phyloP scores from a whole-genome alignment of 331 rosid species.

The Dryas integrifolia region DNA sequence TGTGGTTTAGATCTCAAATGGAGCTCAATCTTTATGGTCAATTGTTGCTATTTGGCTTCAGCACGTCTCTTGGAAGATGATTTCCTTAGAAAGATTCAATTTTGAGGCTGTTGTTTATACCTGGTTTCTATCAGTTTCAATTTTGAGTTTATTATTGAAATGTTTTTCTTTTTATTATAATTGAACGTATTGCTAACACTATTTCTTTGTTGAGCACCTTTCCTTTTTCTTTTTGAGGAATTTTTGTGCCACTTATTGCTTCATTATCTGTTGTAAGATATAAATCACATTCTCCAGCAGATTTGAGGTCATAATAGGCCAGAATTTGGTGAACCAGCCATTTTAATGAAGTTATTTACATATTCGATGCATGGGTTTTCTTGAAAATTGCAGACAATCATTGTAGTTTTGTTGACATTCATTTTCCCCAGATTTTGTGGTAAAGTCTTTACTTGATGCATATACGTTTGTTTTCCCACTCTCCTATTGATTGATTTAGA shows the following conservation, averaged over 20 bases:
- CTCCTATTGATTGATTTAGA: too few species aligned
- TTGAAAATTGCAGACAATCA: background rate
- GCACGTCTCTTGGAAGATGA: background rate
- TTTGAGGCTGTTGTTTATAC: background rate
- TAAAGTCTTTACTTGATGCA: background rate
- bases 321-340: background rate
- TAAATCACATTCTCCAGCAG: constrained; percentile 3
- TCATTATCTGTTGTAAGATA: background rate
- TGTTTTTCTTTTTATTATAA: background rate
- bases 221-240: too few species aligned
- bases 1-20: constrained; percentile 39
- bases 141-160: background rate
- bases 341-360: background rate
- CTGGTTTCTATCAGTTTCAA: background rate
- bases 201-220: background rate
- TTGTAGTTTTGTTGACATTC: background rate
- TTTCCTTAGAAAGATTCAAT: background rate
- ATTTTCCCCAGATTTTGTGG: constrained; percentile 1
- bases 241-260: background rate
- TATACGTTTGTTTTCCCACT: background rate
- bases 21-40: constrained; percentile 16
- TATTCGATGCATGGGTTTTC: constrained; percentile 5
- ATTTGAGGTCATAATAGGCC: constrained; percentile 6
- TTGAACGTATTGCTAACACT: background rate
- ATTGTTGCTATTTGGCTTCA: constrained; percentile 6